Base-by-base conservation (phyloP, 2,329 filamentous ascomycete genomes). In the Ceratocystis eucalypticola region DNA sequence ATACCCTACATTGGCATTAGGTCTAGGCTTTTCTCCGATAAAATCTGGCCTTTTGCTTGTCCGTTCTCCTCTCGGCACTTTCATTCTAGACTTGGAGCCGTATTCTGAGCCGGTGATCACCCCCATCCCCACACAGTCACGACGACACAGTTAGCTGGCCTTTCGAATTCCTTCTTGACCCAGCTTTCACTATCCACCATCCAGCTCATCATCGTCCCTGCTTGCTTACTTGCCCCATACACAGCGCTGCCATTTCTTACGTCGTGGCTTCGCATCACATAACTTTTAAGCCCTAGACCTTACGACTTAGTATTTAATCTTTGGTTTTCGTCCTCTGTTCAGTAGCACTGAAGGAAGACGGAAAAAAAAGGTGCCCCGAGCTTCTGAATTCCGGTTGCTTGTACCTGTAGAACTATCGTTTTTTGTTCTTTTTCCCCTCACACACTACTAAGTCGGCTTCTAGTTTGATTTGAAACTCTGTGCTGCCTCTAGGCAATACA, bases 271-370 rank as follows among this genome's bases (percentile, higher is more conserved):
- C 37, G 53, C 55, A 44, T 61, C 46, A 50, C 46, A 50, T 65
- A 63, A 41, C 55, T 59, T 37, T 55, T 65, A 65, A 65, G 64
- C 64, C 53, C 64, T 65, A 65, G 64, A 65, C 64, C 64, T 65
- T 65, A 65, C 53, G 33, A 61, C 37, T 59, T 65, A 65, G 55
- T 65, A 65, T 65, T 65, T 65, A 65, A 65, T 65, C 55, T 65
- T 61, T 61, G 64, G 44, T 65, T 33, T 41, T 46, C 44, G 33
- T 65, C 53, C 46, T 59, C 20, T 37, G 28, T 8, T 59, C 12
- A 8, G 17, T 17, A 37, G 15, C 55, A 59, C 28, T 33, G 55
- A 37, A 37, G 55, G 17, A 10, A 33, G 15, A 17, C 55, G 30
- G 28, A 59, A 59, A 59, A 59, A 59, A 20, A 59, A 37, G 28